These are phyloP conservation scores for Protea cynaroides DNA, from an alignment of 164 flowering plant genomes.

Conservation along the genomic window DNA sequence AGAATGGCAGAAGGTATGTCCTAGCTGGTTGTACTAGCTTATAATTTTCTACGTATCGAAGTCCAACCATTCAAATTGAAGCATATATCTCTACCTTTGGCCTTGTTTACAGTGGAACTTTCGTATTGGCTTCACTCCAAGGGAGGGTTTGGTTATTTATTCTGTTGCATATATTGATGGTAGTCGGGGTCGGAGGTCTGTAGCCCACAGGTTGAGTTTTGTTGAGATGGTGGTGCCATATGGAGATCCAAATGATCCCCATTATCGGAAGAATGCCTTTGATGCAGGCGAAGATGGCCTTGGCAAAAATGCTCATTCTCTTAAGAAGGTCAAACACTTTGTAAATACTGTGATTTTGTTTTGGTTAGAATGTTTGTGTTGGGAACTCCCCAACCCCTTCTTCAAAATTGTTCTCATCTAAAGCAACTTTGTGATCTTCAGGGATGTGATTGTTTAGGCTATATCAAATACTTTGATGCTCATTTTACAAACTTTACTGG, in stretches of 20 bases:
- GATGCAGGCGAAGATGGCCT: slow-evolving; percentile 98
- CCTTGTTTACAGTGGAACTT: slow-evolving; percentile 71
- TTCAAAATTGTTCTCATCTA: not conserved
- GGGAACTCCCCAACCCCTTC: too few relatives aligned
- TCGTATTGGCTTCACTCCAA: slow-evolving; percentile 83
- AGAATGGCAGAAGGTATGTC: slow-evolving; percentile 82
- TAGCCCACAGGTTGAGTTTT: slow-evolving; percentile 86
- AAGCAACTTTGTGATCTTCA: slow-evolving; percentile 21
- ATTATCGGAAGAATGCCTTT: slow-evolving; percentile 91
- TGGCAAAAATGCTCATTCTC: slow-evolving; percentile 92
- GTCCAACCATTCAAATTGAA: not conserved
- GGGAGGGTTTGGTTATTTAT: slow-evolving; percentile 80
- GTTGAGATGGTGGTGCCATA: slow-evolving; percentile 97
- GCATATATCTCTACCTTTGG: slow-evolving; percentile 1
- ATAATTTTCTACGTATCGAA: not conserved
- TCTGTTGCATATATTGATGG: slow-evolving; percentile 94
- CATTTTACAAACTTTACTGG: slow-evolving; percentile 89
- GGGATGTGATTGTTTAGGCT: slow-evolving; percentile 96
- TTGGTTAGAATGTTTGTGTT: not conserved
- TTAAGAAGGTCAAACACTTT: slow-evolving; percentile 53
- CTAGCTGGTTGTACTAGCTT: not conserved
- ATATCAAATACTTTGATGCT: slow-evolving; percentile 85
- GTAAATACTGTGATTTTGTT: not conserved
- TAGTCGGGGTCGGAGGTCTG: slow-evolving; percentile 77
- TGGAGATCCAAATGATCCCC: slow-evolving; percentile 95